phyloP scores from a whole-genome alignment of 805 yeast genomes.

The Starmerella vaccinii region DNA sequence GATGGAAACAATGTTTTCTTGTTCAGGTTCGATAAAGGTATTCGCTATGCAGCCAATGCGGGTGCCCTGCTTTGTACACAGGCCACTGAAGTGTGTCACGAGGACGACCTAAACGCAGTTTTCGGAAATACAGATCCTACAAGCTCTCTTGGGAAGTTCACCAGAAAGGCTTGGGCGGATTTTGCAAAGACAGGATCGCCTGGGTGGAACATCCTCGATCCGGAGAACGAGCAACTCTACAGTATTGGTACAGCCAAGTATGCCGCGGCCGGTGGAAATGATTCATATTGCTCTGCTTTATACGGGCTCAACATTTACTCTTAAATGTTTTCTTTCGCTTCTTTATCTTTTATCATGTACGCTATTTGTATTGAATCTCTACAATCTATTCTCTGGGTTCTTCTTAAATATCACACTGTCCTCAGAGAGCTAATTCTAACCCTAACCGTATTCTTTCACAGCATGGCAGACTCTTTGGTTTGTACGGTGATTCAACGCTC shows the following conservation, averaged over 20 bases:
- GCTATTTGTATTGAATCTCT: no score
- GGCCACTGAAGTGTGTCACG: constrained; percentile 1
- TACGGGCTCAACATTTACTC: not conserved
- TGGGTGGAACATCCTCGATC: not conserved
- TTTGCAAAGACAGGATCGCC: not conserved
- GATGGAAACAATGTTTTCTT: not conserved
- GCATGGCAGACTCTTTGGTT: not conserved
- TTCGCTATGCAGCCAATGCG: not conserved
- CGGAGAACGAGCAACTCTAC: not conserved
- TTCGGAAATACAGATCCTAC: not conserved
- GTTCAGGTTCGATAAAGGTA: not conserved
- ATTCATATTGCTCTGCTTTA: not conserved
- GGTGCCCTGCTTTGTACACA: not conserved
- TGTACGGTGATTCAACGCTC: constrained; percentile 6
- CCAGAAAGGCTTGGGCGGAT: not conserved
- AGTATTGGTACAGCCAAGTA: not conserved
- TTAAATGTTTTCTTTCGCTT: not conserved
- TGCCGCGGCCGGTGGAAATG: not conserved
- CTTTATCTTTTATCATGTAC: not conserved
- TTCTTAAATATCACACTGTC: no score
- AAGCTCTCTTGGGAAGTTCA: not conserved
- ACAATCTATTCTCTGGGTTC: no score
- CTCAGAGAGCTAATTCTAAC: no score
- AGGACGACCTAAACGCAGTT: constrained; percentile 2
- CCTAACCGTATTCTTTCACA: constrained; percentile 1